Conservation (phyloP, 2,329 filamentous ascomycete species). For the Arthroderma sp. region DNA sequence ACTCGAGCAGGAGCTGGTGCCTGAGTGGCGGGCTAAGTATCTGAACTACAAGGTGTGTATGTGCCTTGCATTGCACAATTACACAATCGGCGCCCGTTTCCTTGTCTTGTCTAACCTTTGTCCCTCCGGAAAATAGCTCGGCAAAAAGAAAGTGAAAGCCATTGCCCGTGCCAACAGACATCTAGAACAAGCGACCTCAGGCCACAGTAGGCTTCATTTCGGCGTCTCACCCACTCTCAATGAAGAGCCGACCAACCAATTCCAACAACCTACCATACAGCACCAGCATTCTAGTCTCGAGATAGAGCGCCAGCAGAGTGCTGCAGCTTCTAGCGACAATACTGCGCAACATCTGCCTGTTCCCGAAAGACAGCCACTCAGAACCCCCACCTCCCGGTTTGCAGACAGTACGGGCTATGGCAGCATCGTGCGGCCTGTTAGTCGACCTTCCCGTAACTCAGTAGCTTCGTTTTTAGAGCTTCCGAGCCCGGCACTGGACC, state of each 20-base stretch:
- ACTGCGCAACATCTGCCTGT: slow-evolving; percentile 10
- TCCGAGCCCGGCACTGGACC: slow-evolving; percentile 48
- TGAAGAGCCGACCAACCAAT: not conserved
- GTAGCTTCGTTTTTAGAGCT: slow-evolving; percentile 43
- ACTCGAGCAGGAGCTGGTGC: slow-evolving; percentile 74
- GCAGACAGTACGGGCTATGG: slow-evolving; percentile 43
- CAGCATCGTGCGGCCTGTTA: slow-evolving; percentile 48
- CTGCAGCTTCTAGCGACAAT: not conserved
- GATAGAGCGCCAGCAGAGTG: too few species aligned
- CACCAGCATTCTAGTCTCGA: not conserved
- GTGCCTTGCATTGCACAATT: slow-evolving; percentile 8
- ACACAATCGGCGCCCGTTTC: slow-evolving; percentile 1
- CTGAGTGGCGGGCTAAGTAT: slow-evolving; percentile 91
- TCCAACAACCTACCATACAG: not conserved
- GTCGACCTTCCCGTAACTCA: slow-evolving; percentile 19
- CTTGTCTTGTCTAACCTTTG: not conserved
- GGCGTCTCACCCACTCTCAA: not conserved
- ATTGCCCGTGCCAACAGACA: slow-evolving; percentile 57
- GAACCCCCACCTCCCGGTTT: slow-evolving; percentile 22
- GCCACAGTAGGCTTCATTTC: not conserved
- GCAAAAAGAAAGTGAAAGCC: slow-evolving; percentile 86
- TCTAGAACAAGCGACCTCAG: slow-evolving; percentile 39
- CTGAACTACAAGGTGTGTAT: slow-evolving; percentile 69
- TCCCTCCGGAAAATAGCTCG: slow-evolving; percentile 33
- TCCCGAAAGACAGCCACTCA: slow-evolving; percentile 26